These are phyloP conservation scores for Fraxinus velutina DNA, from an alignment of 305 asterid genomes.

Conservation along the genomic window DNA sequence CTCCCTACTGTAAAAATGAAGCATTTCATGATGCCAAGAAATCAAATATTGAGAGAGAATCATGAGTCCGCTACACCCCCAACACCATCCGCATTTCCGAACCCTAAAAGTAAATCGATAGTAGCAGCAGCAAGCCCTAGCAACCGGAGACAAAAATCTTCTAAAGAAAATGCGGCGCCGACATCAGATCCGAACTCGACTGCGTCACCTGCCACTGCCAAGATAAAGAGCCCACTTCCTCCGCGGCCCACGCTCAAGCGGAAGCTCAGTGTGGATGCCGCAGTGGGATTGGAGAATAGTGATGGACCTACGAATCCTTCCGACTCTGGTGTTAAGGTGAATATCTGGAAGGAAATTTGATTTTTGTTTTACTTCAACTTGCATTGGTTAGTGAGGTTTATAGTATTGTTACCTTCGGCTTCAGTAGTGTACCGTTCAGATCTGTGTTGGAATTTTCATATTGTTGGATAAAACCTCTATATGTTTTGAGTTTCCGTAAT, in stretches of 20 bases:
- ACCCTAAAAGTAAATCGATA: constrained; percentile 52
- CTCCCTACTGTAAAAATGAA: constrained; percentile 34
- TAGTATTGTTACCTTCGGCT: constrained; percentile 1
- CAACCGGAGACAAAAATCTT: constrained; percentile 49
- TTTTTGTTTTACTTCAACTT: not conserved
- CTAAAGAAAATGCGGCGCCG: constrained; percentile 58
- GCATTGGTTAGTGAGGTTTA: not conserved
- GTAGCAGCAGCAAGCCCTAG: constrained; percentile 33
- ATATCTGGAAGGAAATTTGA: not conserved
- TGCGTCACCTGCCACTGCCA: constrained; percentile 31
- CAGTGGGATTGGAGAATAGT: constrained; percentile 37
- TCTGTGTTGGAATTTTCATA: not conserved
- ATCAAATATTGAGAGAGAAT: constrained; percentile 51
- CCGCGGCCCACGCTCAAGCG: constrained; percentile 91
- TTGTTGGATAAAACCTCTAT: not conserved
- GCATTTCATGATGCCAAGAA: constrained; percentile 58
- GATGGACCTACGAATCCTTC: constrained; percentile 28
- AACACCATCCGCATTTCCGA: constrained; percentile 38
- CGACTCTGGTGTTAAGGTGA: constrained; percentile 89
- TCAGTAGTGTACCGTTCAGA: not conserved
- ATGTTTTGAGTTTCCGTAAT: not conserved
- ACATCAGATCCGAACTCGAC: constrained; percentile 45
- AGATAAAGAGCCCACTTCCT: constrained; percentile 78
- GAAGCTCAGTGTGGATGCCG: constrained; percentile 67
- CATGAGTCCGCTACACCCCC: constrained; percentile 29